phyloP scores from a whole-genome alignment of 495 filamentous ascomycete genomes.

The Xylaria acuta region DNA sequence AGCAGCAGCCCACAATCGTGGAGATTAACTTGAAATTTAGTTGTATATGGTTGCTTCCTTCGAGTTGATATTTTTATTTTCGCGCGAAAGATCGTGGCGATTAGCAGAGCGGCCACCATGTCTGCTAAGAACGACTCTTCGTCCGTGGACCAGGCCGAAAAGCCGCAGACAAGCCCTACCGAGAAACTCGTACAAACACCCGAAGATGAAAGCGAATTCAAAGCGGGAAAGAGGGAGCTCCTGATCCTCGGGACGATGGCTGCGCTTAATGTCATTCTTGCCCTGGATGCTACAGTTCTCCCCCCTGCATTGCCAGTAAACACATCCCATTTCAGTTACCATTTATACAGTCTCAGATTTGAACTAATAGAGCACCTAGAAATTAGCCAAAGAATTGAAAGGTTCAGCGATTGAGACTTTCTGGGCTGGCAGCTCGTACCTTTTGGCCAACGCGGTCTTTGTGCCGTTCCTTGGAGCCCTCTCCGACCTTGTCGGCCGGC shows the following conservation, averaged over 20 bases:
- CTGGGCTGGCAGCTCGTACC: conserved; percentile 62
- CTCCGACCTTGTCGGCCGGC: conserved; percentile 58
- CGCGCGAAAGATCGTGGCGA: not conserved
- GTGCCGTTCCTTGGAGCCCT: conserved; percentile 56
- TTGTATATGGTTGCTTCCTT: not conserved
- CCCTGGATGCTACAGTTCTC: conserved; percentile 11
- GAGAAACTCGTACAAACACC: not conserved
- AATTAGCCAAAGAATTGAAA: conserved; percentile 53
- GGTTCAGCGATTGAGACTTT: conserved; percentile 64
- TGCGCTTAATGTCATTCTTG: conserved; percentile 11
- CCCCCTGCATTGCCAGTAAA: conserved; percentile 13
- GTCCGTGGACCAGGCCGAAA: not conserved
- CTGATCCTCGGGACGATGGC: conserved; percentile 16
- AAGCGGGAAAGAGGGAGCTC: conserved; percentile 6
- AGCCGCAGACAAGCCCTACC: not conserved
- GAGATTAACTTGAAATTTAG: not conserved
- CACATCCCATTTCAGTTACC: not conserved
- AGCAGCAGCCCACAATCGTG: not conserved
- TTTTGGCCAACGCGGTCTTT: conserved; percentile 58
- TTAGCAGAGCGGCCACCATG: not conserved
- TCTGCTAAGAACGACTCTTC: not conserved
- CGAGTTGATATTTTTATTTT: not conserved
- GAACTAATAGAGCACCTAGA: not conserved
- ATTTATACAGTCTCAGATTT: not conserved
- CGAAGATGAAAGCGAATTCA: conserved; percentile 8